These are phyloP conservation scores for Apocynum venetum DNA, from an alignment of 257 asterid species.

Conservation along the genomic window DNA sequence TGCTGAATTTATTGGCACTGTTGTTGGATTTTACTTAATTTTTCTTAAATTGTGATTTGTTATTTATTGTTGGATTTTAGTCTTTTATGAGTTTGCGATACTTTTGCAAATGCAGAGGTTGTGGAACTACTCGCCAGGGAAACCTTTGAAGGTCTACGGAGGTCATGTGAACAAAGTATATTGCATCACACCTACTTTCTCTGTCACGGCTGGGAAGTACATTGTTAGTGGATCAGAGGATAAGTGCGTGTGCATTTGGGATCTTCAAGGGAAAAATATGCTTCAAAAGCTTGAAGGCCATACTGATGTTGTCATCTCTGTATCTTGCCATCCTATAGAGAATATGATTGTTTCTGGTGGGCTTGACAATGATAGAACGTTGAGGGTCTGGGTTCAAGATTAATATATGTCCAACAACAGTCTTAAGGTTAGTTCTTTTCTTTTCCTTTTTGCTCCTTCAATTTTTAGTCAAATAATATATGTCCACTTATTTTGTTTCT, in stretches of 20 bases:
- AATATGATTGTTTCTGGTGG: constrained; percentile 86
- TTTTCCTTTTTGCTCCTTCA: too few species aligned
- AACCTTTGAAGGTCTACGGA: constrained; percentile 51
- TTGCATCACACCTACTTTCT: constrained; percentile 68
- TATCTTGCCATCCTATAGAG: constrained; percentile 56
- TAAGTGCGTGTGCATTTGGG: constrained; percentile 71
- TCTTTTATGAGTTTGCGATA: too few species aligned
- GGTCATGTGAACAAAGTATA: constrained; percentile 68
- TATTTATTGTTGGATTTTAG: not conserved
- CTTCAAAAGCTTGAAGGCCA: constrained; percentile 89
- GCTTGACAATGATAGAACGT: constrained; percentile 65
- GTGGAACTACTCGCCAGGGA: constrained; percentile 71
- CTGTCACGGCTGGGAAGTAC: constrained; percentile 70
- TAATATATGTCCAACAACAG: constrained; percentile 17
- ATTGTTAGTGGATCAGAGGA: constrained; percentile 89
- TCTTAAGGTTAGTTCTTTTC: constrained; percentile 21
- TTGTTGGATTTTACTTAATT: not conserved
- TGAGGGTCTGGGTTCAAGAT: constrained; percentile 82
- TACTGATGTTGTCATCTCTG: constrained; percentile 69
- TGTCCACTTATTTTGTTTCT: not conserved
- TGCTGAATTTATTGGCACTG: not conserved
- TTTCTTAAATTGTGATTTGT: not conserved
- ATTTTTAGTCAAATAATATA: not conserved
- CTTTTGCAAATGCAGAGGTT: constrained; percentile 51
- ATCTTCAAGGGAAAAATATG: constrained; percentile 65